Conservation (phyloP, 2,329 filamentous ascomycete species). For the Ceratocystiopsis sp. region DNA sequence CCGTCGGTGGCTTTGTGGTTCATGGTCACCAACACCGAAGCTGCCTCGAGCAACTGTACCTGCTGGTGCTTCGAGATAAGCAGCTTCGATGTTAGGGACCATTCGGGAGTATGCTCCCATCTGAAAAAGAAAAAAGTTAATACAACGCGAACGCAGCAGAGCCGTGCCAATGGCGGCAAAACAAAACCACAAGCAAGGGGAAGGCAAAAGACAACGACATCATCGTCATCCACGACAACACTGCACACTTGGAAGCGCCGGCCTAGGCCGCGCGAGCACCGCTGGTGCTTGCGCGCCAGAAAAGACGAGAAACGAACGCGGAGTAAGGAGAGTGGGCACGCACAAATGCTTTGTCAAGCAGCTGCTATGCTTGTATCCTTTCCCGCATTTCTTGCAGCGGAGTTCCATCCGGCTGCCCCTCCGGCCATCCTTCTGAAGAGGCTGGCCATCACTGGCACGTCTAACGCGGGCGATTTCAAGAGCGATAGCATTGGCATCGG, state of each 20-base stretch:
- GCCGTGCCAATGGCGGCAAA: too few species aligned
- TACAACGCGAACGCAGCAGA: too few species aligned
- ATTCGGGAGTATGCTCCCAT: conserved; percentile 98
- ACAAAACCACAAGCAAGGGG: too few species aligned
- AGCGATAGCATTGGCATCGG: conserved; percentile 11
- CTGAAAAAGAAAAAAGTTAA: conserved; percentile 30
- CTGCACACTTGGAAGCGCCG: not conserved
- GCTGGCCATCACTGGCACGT: conserved; percentile 73
- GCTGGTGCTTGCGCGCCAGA: too few species aligned
- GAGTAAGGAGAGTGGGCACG: conserved; percentile 40
- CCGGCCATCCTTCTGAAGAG: conserved; percentile 61
- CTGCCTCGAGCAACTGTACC: conserved; percentile 90
- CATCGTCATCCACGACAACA: conserved; percentile 9
- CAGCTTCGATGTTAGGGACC: conserved; percentile 91
- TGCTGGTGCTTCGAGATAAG: conserved; percentile 99
- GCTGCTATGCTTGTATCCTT: conserved; percentile 99
- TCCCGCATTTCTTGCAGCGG: conserved; percentile 94
- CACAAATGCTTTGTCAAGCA: conserved; percentile 99
- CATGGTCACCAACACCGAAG: conserved; percentile 91
- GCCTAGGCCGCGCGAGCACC: too few species aligned
- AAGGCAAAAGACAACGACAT: too few species aligned
- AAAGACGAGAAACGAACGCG: conserved; percentile 20
- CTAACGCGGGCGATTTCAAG: conserved; percentile 32
- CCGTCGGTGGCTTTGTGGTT: conserved; percentile 25
- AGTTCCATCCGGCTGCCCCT: conserved; percentile 72